Evolutionary conservation across 2,329 filamentous ascomycete genomes (phyloP).

Genomic region (Verticillium tricorpus): DNA sequence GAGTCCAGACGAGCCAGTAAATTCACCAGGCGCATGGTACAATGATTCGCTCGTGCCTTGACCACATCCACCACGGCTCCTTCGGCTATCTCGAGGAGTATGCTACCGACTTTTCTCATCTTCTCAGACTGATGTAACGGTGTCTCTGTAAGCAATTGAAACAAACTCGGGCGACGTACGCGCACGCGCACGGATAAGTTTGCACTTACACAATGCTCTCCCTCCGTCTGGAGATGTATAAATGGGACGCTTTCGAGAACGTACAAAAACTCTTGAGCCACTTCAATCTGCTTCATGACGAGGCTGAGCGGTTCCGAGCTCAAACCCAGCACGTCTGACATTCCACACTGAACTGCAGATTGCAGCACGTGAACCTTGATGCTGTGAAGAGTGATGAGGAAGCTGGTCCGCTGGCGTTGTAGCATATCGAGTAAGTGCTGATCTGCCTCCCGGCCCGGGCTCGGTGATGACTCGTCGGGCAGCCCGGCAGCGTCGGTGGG

Average conservation of each 20-base stretch:
- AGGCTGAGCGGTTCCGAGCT: constrained; percentile 1
- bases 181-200: neutral
- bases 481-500: neutral
- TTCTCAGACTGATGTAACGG: constrained; percentile 28
- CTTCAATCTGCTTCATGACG: constrained; percentile 6
- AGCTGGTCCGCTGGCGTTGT: neutral
- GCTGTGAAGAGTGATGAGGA: constrained; percentile 3
- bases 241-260: constrained; percentile 4
- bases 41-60: neutral
- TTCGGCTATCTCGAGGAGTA: constrained; percentile 24
- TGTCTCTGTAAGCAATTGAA: neutral
- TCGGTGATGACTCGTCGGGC: neutral
- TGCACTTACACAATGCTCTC: constrained; percentile 4
- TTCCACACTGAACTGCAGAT: neutral
- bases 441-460: neutral
- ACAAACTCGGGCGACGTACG: no score
- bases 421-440: neutral
- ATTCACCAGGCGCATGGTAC: constrained; percentile 30
- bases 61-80: neutral
- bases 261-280: constrained; percentile 3
- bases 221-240: constrained; percentile 5
- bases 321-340: constrained; percentile 1
- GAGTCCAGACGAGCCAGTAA: constrained; percentile 35
- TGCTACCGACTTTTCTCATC: constrained; percentile 32
- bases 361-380: neutral